These are phyloP conservation scores for Teratosphaeria gauchensis DNA, from an alignment of 2,329 filamentous ascomycete genomes.

Conservation along the genomic window DNA sequence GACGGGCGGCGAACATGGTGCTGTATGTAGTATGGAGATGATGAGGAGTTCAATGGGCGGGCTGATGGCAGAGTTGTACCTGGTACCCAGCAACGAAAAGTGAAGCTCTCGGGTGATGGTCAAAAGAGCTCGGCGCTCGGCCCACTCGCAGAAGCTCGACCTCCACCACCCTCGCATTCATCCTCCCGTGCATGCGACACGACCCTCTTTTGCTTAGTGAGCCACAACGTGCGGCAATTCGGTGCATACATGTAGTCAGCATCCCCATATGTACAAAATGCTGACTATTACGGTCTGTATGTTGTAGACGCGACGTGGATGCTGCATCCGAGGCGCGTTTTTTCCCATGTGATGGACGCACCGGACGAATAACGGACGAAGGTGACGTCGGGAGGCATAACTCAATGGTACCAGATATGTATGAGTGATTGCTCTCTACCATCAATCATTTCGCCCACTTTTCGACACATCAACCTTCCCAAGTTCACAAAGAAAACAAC, in stretches of 20 bases:
- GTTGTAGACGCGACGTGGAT: no score
- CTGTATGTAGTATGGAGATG: slow-evolving; percentile 1
- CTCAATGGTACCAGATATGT: background rate
- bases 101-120: background rate
- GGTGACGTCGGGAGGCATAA: background rate
- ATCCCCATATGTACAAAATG: no score
- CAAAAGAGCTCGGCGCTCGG: background rate
- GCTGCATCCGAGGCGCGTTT: background rate
- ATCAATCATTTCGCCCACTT: background rate
- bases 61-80: background rate
- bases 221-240: background rate
- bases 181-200: background rate
- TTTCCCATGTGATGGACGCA: background rate
- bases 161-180: background rate
- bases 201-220: background rate
- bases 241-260: no score
- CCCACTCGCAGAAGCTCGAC: background rate
- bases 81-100: background rate
- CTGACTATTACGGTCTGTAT: no score
- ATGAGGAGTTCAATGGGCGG: background rate
- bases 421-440: background rate
- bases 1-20: slow-evolving; percentile 63
- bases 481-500: background rate
- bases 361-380: background rate
- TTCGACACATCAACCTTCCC: background rate